Evolutionary conservation across 2,329 filamentous ascomycete species (phyloP), one percentile per base, ranked within the genome.

Genomic region (Claviceps lovelessii): DNA sequence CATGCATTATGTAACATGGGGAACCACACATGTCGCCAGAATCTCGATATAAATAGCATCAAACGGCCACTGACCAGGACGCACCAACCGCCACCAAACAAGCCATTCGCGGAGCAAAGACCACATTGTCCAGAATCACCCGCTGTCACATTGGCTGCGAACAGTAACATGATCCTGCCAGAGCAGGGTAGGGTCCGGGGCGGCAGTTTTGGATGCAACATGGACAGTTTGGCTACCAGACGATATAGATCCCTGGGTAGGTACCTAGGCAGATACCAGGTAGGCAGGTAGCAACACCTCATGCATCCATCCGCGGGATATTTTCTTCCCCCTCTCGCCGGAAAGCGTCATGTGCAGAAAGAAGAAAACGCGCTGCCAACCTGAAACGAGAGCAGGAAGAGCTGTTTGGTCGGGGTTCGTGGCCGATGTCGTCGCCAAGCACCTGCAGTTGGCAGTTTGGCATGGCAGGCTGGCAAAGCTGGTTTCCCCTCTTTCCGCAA

Each of bases 341-440:
- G 13, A 8, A 47, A 29, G 23, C 45, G 13, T 46, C 44, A 6
- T 46, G 13, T 51, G 53, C 47, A 51, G 10, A n/a, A 41, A n/a
- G n/a, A 33, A 33, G 11, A 11, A 37, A 19, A 41, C n/a, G 41
- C 47, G 48, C 19, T 47, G 48, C 33, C 47, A 33, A 54, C 47
- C 53, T 54, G 48, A 55, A 55, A 55, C 53, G 51, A 23, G 39
- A 37, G 35, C 35, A 37, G 23, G 23, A 41, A 41, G n/a, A 41
- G 39, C 39, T n/a, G 39, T 17, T 5, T 2, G 5, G 15, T 6
- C 23, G 23, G 23, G 23, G 1, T 23, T 5, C 7, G 39, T 17
- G 15, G 39, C 39, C 17, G 5, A 41, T n/a, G 39, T 41, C 39
- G 39, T 41, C 39, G 39, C 39, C 39, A 8, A 33, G 31, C 8